Conservation (phyloP, 1,284 basidiomycete genomes). For the Austroboletus novae-zelandiae region DNA sequence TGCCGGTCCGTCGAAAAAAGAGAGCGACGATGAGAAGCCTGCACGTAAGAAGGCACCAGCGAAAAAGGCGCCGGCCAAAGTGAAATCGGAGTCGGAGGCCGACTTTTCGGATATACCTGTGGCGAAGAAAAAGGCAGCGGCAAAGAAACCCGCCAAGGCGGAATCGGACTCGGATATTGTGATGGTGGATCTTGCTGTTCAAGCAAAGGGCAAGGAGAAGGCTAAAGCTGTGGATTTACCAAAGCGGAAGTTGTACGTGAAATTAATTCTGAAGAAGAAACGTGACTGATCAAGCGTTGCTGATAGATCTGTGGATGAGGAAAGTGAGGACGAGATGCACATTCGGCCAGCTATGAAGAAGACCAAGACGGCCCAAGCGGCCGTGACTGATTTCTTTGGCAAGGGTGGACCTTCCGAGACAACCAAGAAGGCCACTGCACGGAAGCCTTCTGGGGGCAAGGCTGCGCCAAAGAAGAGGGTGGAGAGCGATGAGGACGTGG, state of each 20-base stretch:
- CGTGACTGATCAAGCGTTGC: slow-evolving; percentile 9
- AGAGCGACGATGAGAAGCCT: slow-evolving; percentile 33
- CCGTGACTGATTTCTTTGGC: slow-evolving; percentile 60
- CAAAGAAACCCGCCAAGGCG: slow-evolving; percentile 21
- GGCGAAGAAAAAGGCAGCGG: slow-evolving; percentile 14
- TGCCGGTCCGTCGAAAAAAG: slow-evolving; percentile 33
- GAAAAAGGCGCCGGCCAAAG: slow-evolving; percentile 31
- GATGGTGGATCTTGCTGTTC: slow-evolving; percentile 25
- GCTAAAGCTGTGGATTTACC: slow-evolving; percentile 36
- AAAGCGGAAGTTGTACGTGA: slow-evolving; percentile 58
- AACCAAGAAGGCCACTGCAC: slow-evolving; percentile 35
- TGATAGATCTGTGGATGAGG: slow-evolving; percentile 34
- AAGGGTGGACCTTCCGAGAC: slow-evolving; percentile 41
- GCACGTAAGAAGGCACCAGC: slow-evolving; percentile 31
- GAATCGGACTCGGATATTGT: slow-evolving; percentile 35
- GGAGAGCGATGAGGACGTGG: slow-evolving; percentile 34
- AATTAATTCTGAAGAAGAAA: neutral
- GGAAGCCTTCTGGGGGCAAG: slow-evolving; percentile 56
- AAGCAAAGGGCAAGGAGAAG: slow-evolving; percentile 36
- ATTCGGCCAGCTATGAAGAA: slow-evolving; percentile 50
- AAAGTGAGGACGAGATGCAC: slow-evolving; percentile 43
- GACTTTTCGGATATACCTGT: slow-evolving; percentile 26
- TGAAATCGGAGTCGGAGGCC: slow-evolving; percentile 38
- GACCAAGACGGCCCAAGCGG: slow-evolving; percentile 43
- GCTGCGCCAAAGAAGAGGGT: slow-evolving; percentile 39